These are phyloP conservation scores for Exophiala mesophila DNA, from an alignment of 2,329 filamentous ascomycete species.

Conservation along the genomic window DNA sequence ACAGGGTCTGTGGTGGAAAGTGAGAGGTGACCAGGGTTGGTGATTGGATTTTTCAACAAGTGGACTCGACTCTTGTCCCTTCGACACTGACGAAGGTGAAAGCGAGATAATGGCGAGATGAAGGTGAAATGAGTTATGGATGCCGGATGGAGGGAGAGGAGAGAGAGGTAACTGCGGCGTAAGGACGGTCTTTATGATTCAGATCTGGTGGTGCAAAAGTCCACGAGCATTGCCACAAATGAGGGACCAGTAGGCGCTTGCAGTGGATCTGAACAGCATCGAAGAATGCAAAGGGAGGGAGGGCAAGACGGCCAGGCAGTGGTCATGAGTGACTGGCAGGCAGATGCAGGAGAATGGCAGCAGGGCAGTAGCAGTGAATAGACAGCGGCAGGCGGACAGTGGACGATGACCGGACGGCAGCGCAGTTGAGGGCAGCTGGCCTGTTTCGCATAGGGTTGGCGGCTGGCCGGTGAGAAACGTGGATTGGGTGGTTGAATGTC, in stretches of 20 bases:
- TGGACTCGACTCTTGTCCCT: conserved; percentile 10
- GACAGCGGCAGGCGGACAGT: too few species aligned
- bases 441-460: conserved; percentile 20
- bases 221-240: conserved; percentile 5
- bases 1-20: too few species aligned
- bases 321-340: conserved; percentile 1
- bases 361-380: too few species aligned
- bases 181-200: conserved; percentile 4
- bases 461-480: conserved; percentile 12
- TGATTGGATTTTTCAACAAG: conserved; percentile 7
- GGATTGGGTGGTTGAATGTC: conserved; percentile 20
- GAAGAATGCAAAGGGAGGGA: background rate
- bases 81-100: conserved; percentile 17
- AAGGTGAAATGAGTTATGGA: conserved; percentile 1
- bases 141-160: background rate
- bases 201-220: background rate
- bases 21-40: conserved; percentile 6
- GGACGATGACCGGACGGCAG: too few species aligned
- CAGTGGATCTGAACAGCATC: background rate
- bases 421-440: too few species aligned
- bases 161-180: background rate
- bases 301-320: background rate
- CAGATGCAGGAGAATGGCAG: background rate
- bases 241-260: conserved; percentile 5
- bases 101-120: conserved; percentile 2